phyloP scores from a whole-genome alignment of 805 yeast genomes.

The Lipomyces japonicus region DNA sequence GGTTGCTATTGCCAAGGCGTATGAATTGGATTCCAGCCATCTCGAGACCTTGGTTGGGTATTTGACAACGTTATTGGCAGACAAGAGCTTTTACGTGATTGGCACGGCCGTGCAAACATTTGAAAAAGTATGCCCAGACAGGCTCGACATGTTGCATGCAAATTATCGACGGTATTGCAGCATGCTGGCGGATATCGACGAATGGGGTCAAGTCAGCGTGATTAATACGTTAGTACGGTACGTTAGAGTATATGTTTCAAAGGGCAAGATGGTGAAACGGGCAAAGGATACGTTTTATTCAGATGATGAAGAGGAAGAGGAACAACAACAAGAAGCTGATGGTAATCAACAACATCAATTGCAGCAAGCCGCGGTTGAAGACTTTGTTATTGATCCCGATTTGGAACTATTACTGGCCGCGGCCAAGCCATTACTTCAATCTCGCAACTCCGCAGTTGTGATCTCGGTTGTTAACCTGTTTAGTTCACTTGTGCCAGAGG shows the following conservation, averaged over 20 bases:
- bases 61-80: slow-evolving; percentile 57
- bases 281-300: slow-evolving; percentile 22
- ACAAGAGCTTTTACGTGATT: slow-evolving; percentile 62
- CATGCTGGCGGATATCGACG: slow-evolving; percentile 53
- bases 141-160: slow-evolving; percentile 66
- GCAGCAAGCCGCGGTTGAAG: slow-evolving; percentile 37
- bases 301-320: slow-evolving; percentile 39
- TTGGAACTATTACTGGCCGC: slow-evolving; percentile 51
- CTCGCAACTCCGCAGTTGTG: slow-evolving; percentile 57
- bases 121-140: slow-evolving; percentile 51
- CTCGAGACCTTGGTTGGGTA: slow-evolving; percentile 48
- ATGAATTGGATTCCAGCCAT: slow-evolving; percentile 44
- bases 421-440: slow-evolving; percentile 46
- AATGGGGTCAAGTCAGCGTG: slow-evolving; percentile 61
- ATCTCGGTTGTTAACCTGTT: slow-evolving; percentile 58
- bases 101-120: slow-evolving; percentile 62
- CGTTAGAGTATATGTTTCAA: slow-evolving; percentile 52
- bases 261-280: slow-evolving; percentile 22
- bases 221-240: slow-evolving; percentile 67
- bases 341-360: slow-evolving; percentile 15
- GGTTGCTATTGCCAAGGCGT: slow-evolving; percentile 62
- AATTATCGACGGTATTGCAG: slow-evolving; percentile 57
- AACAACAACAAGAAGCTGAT: neutral
- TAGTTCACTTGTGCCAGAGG: slow-evolving; percentile 56
- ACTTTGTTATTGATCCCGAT: slow-evolving; percentile 48